A percentile compares a stretch with the other conserved stretches of the same genome.
Evolutionary conservation across 2,329 filamentous ascomycete species (phyloP).

Genomic region (Rhynchosporium secalis): DNA sequence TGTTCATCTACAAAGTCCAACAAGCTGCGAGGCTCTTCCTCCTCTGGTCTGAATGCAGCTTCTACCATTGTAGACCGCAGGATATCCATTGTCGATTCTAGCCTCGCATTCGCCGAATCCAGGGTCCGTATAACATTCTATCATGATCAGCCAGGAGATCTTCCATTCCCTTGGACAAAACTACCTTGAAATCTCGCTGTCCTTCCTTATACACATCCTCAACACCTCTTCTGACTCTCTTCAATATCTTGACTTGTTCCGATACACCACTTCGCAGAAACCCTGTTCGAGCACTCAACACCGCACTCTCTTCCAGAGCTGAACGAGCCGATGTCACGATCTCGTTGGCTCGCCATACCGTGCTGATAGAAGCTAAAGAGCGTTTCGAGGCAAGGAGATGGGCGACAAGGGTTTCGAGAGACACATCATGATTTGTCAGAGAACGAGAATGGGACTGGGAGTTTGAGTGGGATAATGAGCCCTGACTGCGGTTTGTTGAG

Average conservation of each 20-base stretch:
- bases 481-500: slow-evolving; percentile 31
- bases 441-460: slow-evolving; percentile 29
- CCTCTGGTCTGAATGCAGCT: slow-evolving; percentile 58
- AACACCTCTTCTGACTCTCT: slow-evolving; percentile 52
- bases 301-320: slow-evolving; percentile 75
- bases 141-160: slow-evolving; percentile 15
- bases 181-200: slow-evolving; percentile 55
- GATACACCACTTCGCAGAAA: slow-evolving; percentile 65
- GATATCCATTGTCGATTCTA: slow-evolving; percentile 66
- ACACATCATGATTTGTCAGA: slow-evolving; percentile 33
- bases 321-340: slow-evolving; percentile 75
- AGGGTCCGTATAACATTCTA: slow-evolving; percentile 60
- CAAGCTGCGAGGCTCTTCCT: slow-evolving; percentile 61
- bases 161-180: not conserved
- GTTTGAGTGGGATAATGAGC: slow-evolving; percentile 32
- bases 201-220: slow-evolving; percentile 57
- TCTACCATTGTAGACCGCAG: slow-evolving; percentile 66
- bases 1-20: slow-evolving; percentile 77
- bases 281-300: slow-evolving; percentile 68
- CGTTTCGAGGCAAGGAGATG: slow-evolving; percentile 86
- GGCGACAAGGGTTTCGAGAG: slow-evolving; percentile 76
- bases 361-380: slow-evolving; percentile 78
- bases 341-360: slow-evolving; percentile 84
- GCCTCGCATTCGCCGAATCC: slow-evolving; percentile 63
- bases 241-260: slow-evolving; percentile 55